A percentile compares a stretch with the other conserved stretches of the same genome.
Evolutionary conservation across 352 stramenopile genomes (phyloP).

Genomic region (Phytophthora brassicae): DNA sequence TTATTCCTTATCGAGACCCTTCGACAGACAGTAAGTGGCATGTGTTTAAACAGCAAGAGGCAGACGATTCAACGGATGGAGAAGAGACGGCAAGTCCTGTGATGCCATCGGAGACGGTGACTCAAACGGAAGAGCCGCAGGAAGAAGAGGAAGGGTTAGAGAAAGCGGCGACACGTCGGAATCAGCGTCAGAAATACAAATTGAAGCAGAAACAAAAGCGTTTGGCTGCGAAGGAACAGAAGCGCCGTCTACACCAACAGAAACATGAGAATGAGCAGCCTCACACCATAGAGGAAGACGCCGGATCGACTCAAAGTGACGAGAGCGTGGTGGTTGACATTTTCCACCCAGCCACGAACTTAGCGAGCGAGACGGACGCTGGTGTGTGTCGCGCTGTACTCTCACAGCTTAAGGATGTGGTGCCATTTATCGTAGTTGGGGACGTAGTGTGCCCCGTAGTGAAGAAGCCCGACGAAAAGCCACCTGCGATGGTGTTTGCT

Average conservation of each 20-base stretch:
- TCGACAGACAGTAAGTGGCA: conserved; percentile 19
- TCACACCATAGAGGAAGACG: conserved; percentile 11
- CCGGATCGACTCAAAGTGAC: conserved; percentile 8
- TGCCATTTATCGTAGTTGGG: conserved; percentile 55
- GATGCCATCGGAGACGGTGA: conserved; percentile 15
- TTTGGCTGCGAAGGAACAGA: conserved; percentile 20
- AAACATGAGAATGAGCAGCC: conserved; percentile 10
- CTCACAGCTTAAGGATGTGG: conserved; percentile 54
- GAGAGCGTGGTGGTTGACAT: conserved; percentile 30
- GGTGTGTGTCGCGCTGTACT: conserved; percentile 53
- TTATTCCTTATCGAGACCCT: conserved; percentile 34
- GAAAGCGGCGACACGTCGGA: conserved; percentile 13
- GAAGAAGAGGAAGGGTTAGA: conserved; percentile 20
- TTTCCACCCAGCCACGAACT: conserved; percentile 44
- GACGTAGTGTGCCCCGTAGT: conserved; percentile 62
- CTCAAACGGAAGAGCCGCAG: no score
- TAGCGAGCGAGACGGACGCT: conserved; percentile 47
- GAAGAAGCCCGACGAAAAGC: conserved; percentile 20
- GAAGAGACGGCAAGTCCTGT: conserved; percentile 11
- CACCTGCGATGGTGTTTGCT: neutral
- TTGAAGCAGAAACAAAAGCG: conserved; percentile 30
- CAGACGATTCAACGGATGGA: conserved; percentile 14
- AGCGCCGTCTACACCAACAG: conserved; percentile 20
- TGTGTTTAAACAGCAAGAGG: conserved; percentile 10
- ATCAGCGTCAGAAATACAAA: conserved; percentile 36